Evolutionary conservation across 805 yeast genomes (phyloP), one percentile per base, ranked within the genome.

Genomic region (Pichia nanzhaoensis): DNA sequence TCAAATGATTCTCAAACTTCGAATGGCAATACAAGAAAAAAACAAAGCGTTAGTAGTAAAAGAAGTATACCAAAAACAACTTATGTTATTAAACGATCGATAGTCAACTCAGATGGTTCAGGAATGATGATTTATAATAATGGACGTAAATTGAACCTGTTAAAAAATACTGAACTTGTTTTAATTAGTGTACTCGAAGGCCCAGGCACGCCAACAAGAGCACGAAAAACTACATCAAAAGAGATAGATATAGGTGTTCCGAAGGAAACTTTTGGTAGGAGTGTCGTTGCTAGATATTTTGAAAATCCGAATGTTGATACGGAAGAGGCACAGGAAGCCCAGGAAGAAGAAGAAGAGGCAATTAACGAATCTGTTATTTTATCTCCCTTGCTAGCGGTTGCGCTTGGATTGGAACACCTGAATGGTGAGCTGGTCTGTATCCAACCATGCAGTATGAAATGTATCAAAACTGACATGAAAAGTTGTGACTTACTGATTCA

Each of bases 371-470:
- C 47, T 9, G 14, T 41, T n/a, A 19, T 35, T 14, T 9, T 50
- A 18, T 50, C 53, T 2, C 49, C 51, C 8, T 14, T 1, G 3
- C 63, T 84, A 31, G 71, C 85, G 0, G 62, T 71, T 18, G 79
- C 89, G 0, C 65, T 86, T 21, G 77, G 79, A 0, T 63, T 78
- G 1, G 73, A 72, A 30, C 51, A 57, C 14, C 54, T 68, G 1
- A 66, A 77, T 7, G 91, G 90, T 0, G 68, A 71, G 46, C 64
- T 77, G 24, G 62, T 84, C 3, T 66, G 73, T 4, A 50, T 87
- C 8, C 79, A 77, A 39, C 49, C 54, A 45, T 37, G 45, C 13
- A 42, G 42, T 9, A 47, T 32, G 17, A 45, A 35, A 19, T 40
- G 43, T 19, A 28, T 50, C 9, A 39, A 33, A 35, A 30, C 45